phyloP scores from a whole-genome alignment of 2,329 filamentous ascomycete genomes.

The Lachnellula occidentalis region DNA sequence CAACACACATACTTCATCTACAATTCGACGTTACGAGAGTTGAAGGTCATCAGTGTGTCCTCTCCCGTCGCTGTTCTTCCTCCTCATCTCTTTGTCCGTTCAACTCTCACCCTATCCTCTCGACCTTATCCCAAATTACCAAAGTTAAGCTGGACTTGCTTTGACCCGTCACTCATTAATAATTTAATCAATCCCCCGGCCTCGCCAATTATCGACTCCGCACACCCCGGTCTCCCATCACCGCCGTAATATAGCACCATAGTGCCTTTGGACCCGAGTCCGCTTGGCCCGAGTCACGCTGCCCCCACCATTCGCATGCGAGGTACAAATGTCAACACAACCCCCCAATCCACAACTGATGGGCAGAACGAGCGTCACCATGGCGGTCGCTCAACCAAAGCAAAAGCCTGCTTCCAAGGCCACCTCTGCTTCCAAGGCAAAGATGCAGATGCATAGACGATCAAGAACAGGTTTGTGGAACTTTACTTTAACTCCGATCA shows the following conservation, averaged over 20 bases:
- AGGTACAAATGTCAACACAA: constrained; percentile 56
- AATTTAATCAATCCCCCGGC: constrained; percentile 35
- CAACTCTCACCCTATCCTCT: constrained; percentile 21
- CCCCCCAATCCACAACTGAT: constrained; percentile 51
- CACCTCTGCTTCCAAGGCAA: constrained; percentile 56
- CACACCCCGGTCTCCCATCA: constrained; percentile 22
- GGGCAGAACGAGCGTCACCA: constrained; percentile 35
- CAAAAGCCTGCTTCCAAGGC: constrained; percentile 52
- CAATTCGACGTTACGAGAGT: constrained; percentile 19
- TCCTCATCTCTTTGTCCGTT: constrained; percentile 11
- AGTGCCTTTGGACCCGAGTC: constrained; percentile 16
- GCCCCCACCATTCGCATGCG: constrained; percentile 27
- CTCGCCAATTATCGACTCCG: constrained; percentile 30
- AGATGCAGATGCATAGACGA: constrained; percentile 84
- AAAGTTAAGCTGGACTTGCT: constrained; percentile 33
- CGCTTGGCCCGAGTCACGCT: constrained; percentile 26
- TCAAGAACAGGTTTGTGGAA: constrained; percentile 80
- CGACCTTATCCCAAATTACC: constrained; percentile 17
- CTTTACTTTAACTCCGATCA: constrained; percentile 15
- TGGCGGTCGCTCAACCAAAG: constrained; percentile 59
- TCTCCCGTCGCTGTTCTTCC: constrained; percentile 17
- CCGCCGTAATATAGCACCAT: constrained; percentile 21
- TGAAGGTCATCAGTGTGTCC: constrained; percentile 24
- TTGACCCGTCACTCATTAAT: constrained; percentile 35
- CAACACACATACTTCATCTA: constrained; percentile 19